These are phyloP conservation scores for Thalassiosira exigua DNA, from an alignment of 352 stramenopile genomes.

Conservation along the genomic window DNA sequence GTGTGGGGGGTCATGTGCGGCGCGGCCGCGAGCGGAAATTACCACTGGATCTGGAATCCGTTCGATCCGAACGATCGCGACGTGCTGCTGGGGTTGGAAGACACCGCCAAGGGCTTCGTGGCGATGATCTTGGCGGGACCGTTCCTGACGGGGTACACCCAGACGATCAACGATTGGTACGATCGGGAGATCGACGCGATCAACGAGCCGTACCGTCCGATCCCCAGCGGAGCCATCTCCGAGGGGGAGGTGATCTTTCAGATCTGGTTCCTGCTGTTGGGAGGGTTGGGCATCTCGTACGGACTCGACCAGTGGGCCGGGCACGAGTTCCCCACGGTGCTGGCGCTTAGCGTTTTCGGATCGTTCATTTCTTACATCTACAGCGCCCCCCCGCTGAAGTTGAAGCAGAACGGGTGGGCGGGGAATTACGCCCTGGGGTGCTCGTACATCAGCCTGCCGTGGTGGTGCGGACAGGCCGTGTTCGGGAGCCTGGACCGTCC, in stretches of 20 bases:
- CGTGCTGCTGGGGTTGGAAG: slow-evolving; percentile 79
- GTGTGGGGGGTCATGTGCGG: slow-evolving; percentile 88
- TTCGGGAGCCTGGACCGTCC: slow-evolving; percentile 85
- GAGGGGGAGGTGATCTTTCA: slow-evolving; percentile 87
- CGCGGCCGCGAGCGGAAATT: slow-evolving; percentile 88
- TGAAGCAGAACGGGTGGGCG: slow-evolving; percentile 89
- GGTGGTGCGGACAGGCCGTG: slow-evolving; percentile 89
- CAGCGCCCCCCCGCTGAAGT: slow-evolving; percentile 87
- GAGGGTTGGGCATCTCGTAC: slow-evolving; percentile 84
- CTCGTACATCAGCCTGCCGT: slow-evolving; percentile 90
- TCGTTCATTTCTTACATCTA: slow-evolving; percentile 90
- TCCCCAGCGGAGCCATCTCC: slow-evolving; percentile 85
- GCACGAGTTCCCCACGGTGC: slow-evolving; percentile 85
- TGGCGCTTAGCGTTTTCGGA: slow-evolving; percentile 85
- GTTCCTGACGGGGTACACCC: slow-evolving; percentile 88
- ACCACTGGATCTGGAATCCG: slow-evolving; percentile 89
- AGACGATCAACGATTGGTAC: slow-evolving; percentile 92
- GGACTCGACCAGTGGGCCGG: slow-evolving; percentile 81
- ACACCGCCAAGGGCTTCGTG: slow-evolving; percentile 83
- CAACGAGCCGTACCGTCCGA: slow-evolving; percentile 89
- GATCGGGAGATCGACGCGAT: slow-evolving; percentile 90
- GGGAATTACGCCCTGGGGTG: slow-evolving; percentile 88
- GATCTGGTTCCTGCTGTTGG: slow-evolving; percentile 87
- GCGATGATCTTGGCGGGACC: slow-evolving; percentile 87
- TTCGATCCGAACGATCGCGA: slow-evolving; percentile 84